phyloP scores from a whole-genome alignment of 306 rosid genomes.

The Lablab purpureus region DNA sequence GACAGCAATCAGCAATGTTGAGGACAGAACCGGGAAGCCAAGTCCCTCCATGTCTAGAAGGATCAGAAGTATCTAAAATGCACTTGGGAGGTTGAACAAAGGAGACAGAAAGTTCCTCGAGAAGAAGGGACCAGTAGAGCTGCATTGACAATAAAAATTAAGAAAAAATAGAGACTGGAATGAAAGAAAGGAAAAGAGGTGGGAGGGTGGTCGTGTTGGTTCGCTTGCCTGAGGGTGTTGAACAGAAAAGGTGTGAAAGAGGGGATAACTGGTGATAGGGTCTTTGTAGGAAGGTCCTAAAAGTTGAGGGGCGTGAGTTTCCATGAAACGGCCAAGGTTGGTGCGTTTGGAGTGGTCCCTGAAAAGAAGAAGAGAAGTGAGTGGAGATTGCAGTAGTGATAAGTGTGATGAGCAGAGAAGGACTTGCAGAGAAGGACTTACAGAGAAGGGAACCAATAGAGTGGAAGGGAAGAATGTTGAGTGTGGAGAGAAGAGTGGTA shows the following conservation, averaged over 20 bases:
- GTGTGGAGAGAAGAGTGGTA: slow-evolving; percentile 56
- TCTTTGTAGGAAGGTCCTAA: slow-evolving; percentile 75
- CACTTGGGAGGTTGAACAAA: slow-evolving; percentile 65
- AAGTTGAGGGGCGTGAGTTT: slow-evolving; percentile 63
- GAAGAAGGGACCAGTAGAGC: slow-evolving; percentile 83
- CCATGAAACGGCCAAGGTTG: slow-evolving; percentile 82
- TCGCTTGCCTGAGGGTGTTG: slow-evolving; percentile 67
- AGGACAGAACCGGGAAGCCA: slow-evolving; percentile 82
- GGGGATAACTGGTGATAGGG: slow-evolving; percentile 73
- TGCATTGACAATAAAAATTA: slow-evolving; percentile 20
- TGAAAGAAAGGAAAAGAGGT: not conserved
- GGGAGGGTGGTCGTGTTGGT: not conserved
- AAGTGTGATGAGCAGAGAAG: not conserved
- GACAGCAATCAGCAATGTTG: slow-evolving; percentile 87
- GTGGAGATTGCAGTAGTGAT: not conserved
- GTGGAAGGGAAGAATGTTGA: slow-evolving; percentile 60
- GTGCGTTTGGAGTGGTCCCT: slow-evolving; percentile 62
- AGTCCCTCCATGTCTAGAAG: slow-evolving; percentile 61
- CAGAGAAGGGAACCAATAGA: slow-evolving; percentile 85
- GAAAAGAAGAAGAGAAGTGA: not conserved
- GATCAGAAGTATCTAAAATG: slow-evolving; percentile 68
- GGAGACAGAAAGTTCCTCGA: slow-evolving; percentile 73
- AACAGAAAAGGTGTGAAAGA: slow-evolving; percentile 68
- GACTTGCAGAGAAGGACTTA: slow-evolving; percentile 63
- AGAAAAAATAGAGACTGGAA: not conserved